phyloP scores from a whole-genome alignment of 108 stramenopile genomes.

The Cyclostephanos tholiformis region DNA sequence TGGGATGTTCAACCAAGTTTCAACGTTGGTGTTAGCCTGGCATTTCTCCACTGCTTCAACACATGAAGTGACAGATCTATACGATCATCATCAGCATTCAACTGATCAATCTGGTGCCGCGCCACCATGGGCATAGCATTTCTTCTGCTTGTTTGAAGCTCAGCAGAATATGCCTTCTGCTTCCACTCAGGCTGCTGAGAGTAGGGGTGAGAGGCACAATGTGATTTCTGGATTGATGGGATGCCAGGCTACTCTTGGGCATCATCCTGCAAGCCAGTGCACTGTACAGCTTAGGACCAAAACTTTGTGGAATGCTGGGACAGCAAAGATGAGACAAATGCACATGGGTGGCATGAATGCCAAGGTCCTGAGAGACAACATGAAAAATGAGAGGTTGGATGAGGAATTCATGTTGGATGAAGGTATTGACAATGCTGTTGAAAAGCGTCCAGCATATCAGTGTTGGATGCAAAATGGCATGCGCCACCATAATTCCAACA shows the following conservation, averaged over 20 bases:
- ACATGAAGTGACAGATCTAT: background rate
- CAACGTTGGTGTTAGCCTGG: background rate
- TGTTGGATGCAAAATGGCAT: background rate
- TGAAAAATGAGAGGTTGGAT: background rate
- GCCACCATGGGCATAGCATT: background rate
- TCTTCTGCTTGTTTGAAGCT: background rate
- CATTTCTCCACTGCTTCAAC: background rate
- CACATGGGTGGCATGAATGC: background rate
- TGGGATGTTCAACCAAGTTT: too few relatives aligned
- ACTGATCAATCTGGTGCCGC: background rate
- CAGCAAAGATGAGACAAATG: background rate
- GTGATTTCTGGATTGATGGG: background rate
- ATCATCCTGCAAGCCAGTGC: background rate
- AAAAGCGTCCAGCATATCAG: background rate
- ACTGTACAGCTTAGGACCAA: background rate
- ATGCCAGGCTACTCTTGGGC: background rate
- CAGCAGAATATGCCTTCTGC: background rate
- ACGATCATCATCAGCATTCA: background rate
- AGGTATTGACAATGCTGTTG: background rate
- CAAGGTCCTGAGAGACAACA: background rate
- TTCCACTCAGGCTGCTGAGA: background rate
- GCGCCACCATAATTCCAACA: background rate
- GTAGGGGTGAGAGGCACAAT: background rate
- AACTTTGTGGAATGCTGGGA: background rate
- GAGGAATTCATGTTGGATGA: too few relatives aligned